These are phyloP conservation scores for Geranium brycei DNA, from an alignment of 345 rosid genomes.

Conservation along the genomic window DNA sequence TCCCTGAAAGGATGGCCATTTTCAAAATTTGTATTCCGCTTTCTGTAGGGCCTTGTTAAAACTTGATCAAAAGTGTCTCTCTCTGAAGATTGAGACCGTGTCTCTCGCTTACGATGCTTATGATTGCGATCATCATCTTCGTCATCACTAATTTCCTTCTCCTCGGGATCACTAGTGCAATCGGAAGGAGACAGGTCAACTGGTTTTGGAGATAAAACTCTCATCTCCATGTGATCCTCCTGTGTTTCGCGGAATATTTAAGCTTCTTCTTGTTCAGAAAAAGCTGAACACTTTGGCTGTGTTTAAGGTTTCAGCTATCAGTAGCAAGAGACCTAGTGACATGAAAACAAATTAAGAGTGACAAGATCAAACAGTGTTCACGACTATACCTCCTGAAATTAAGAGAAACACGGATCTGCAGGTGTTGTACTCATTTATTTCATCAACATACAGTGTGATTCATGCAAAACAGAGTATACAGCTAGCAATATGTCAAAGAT, in stretches of 20 bases:
- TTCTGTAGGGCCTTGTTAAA: conserved; percentile 54
- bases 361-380: no score
- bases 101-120: conserved; percentile 75
- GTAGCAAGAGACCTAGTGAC: background rate
- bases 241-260: conserved; percentile 5
- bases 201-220: conserved; percentile 54
- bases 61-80: conserved; percentile 46
- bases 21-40: conserved; percentile 44
- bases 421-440: background rate
- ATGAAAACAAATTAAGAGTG: background rate
- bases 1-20: conserved; percentile 52
- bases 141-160: conserved; percentile 90
- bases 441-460: no score
- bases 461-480: no score
- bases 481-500: no score
- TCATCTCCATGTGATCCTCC: conserved; percentile 50
- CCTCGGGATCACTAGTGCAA: conserved; percentile 66
- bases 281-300: background rate
- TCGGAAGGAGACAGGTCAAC: conserved; percentile 52
- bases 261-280: background rate
- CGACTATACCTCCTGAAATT: background rate
- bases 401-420: background rate
- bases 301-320: background rate
- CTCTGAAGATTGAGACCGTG: conserved; percentile 59
- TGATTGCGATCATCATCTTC: conserved; percentile 98